Evolutionary conservation across 345 rosid species (phyloP).

Genomic region (Eucalyptus coolabah): DNA sequence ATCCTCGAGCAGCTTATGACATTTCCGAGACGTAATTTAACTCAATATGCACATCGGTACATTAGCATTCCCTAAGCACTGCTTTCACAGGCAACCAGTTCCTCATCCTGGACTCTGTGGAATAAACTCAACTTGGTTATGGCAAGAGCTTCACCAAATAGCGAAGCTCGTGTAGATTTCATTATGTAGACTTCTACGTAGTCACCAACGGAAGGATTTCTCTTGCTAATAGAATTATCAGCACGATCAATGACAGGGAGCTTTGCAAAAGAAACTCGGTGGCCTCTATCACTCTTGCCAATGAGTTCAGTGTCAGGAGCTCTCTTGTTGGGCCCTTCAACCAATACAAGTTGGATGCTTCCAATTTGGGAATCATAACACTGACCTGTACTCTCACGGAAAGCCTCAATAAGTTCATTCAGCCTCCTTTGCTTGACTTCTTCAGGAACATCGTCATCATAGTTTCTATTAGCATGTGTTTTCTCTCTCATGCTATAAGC

Average conservation of each 20-base stretch:
- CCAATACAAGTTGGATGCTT: constrained; percentile 55
- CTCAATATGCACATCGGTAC: not conserved
- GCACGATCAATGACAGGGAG: constrained; percentile 29
- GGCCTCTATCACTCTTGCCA: constrained; percentile 86
- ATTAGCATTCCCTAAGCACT: not conserved
- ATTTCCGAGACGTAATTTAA: not conserved
- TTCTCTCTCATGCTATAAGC: constrained; percentile 97
- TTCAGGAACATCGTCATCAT: constrained; percentile 67
- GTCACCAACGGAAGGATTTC: constrained; percentile 60
- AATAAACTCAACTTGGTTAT: constrained; percentile 62
- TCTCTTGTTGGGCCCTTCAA: constrained; percentile 91
- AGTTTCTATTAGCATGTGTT: constrained; percentile 80
- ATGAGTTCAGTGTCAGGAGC: constrained; percentile 82
- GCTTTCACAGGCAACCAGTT: constrained; percentile 39
- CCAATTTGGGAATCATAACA: constrained; percentile 67
- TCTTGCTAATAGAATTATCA: constrained; percentile 1
- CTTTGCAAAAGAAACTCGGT: constrained; percentile 46
- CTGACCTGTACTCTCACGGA: constrained; percentile 72
- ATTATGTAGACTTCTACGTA: constrained; percentile 61
- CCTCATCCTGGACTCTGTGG: constrained; percentile 17
- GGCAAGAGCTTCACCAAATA: constrained; percentile 66
- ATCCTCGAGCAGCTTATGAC: not conserved
- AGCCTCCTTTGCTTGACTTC: constrained; percentile 85
- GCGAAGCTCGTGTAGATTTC: constrained; percentile 64
- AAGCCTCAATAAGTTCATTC: constrained; percentile 63